phyloP scores from a whole-genome alignment of 345 rosid species.

The Camelina laxa region DNA sequence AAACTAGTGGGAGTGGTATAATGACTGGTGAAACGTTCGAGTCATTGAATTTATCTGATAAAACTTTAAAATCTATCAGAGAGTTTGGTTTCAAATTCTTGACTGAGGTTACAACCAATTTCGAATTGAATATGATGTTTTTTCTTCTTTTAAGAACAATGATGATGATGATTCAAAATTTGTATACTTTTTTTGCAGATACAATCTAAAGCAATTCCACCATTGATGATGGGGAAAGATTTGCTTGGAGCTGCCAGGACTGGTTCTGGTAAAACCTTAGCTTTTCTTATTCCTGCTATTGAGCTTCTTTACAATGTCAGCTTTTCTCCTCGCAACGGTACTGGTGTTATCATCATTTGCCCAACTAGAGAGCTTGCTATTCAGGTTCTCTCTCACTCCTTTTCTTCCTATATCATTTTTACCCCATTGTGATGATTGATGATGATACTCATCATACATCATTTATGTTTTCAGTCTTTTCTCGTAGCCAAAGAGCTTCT shows the following conservation, averaged over 20 bases:
- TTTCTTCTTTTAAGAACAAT: neutral
- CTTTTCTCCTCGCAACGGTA: constrained; percentile 81
- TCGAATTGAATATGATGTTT: neutral
- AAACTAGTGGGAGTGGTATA: constrained; percentile 59
- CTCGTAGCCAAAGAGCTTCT: constrained; percentile 92
- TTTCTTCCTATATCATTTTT: neutral
- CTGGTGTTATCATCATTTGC: constrained; percentile 86
- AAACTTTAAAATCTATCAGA: constrained; percentile 64
- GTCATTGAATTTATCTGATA: constrained; percentile 68
- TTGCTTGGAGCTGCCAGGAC: constrained; percentile 98
- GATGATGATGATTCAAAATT: neutral
- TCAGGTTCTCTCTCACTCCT: constrained; percentile 46
- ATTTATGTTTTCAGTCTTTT: constrained; percentile 60
- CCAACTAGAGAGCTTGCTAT: constrained; percentile 98
- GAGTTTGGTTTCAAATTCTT: constrained; percentile 74
- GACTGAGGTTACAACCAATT: constrained; percentile 68
- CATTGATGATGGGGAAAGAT: constrained; percentile 82
- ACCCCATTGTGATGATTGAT: neutral
- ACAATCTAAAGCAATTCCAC: constrained; percentile 88
- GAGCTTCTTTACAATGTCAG: constrained; percentile 74
- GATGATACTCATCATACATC: constrained; percentile 1
- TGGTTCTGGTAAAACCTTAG: constrained; percentile 95
- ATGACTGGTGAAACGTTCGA: constrained; percentile 80
- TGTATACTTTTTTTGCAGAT: constrained; percentile 51
- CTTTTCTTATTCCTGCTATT: constrained; percentile 85